Base-by-base conservation (phyloP, 2,329 filamentous ascomycete species). In the Trichophyton simii region DNA sequence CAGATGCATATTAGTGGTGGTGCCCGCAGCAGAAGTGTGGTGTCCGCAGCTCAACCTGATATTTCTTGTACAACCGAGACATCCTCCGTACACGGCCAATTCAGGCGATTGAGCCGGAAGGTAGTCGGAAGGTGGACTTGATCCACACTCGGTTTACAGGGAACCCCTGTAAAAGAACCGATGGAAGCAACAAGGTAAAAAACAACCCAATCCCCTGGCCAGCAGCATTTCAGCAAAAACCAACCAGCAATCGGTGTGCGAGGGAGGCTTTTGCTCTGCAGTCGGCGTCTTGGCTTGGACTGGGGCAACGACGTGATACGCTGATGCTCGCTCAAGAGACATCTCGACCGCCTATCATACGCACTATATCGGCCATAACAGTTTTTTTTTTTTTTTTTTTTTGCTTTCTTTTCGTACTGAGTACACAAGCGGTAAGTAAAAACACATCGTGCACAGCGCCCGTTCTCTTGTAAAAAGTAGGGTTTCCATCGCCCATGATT, bases 41-140 rank as follows among this genome's bases (percentile, higher is more conserved):
- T n/a, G n/a, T n/a, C n/a, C n/a, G n/a, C n/a, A n/a, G n/a, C n/a
- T n/a, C n/a, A n/a, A n/a, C n/a, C n/a, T n/a, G 52, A 36, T 55
- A 6, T n/a, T 55, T 20, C 28, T 11, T 36, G 28, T 55, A 28
- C 28, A 36, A 55, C 52, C 31, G 52, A 55, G 52, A 55, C 52
- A 38, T 38, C 3, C 34, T 38, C 34, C 34, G 34, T 38, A 55
- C 15, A 36, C 34, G 6, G 15, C 52, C 28, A 20, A 25, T 54
- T 55, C 52, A 55, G 52, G 28, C 52, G 52, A 55, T 36, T 55
- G 31, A 55, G 36, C 57, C 57, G 57, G 57, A 58, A 42, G 38
- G 57, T 58, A n/a, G 36, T 52, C 46, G 58, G 57, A 60, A 60
- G n/a, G 28, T 60, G 46, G 42, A 11, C 58, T 46, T 28, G 42